Percentiles rank a stretch among this genome's conserved stretches.
Conservation (phyloP, 164 flowering plant genomes). For the Stephania cephalantha region DNA sequence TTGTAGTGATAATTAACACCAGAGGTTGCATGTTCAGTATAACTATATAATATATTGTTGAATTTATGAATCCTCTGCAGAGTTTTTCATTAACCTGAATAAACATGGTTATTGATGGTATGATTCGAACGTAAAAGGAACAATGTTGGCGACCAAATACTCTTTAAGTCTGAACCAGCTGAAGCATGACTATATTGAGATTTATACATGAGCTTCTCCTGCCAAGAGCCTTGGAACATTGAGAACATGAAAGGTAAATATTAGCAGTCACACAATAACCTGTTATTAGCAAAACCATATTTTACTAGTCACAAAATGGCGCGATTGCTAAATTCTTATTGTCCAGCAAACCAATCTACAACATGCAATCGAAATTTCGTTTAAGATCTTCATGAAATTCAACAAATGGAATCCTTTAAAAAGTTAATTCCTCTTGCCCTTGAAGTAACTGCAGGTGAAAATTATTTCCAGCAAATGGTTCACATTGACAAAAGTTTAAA, state of each 20-base stretch:
- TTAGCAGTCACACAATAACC: not conserved
- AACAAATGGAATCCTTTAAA: not conserved
- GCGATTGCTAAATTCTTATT: not conserved
- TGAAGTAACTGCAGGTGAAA: not conserved
- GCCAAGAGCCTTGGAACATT: not conserved
- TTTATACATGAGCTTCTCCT: not conserved
- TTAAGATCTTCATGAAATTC: not conserved
- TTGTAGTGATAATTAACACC: too few species aligned
- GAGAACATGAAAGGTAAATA: not conserved
- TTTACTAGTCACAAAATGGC: not conserved
- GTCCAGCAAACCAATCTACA: not conserved
- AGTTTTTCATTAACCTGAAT: not conserved
- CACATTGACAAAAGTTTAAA: not conserved
- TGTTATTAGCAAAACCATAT: not conserved
- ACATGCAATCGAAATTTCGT: not conserved
- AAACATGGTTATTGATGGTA: not conserved
- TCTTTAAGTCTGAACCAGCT: too few species aligned
- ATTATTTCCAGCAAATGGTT: not conserved
- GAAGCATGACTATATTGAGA: not conserved
- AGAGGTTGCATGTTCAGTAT: too few species aligned
- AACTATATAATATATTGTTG: too few species aligned
- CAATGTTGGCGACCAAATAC: too few species aligned
- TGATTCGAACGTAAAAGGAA: too few species aligned
- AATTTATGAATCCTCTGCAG: not conserved
- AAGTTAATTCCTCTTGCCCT: not conserved